Base-by-base conservation (phyloP, 441 rosid genomes). In the Isatis lusitanica region DNA sequence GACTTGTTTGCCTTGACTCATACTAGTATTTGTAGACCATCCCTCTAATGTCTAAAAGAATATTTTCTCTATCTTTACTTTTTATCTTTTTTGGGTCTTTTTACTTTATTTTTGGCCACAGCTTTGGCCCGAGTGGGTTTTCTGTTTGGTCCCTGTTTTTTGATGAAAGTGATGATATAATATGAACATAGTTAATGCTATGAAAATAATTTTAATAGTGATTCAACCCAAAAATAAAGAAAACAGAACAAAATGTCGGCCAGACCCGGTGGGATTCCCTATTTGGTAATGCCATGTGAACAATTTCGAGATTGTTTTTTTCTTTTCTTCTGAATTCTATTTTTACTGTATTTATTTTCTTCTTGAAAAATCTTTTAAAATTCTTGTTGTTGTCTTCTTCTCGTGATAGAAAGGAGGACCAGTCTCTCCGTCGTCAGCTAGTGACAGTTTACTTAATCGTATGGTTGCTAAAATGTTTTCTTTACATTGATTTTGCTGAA, bases 371-470 rank as follows among this genome's bases (percentile, higher is more conserved):
- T n/a, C 18, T 38, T 11, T 18, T 11, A 26, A 35, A 26, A 26
- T 26, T 44, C 13, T 64, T 38, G 18, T 63, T 35, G 58, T 33
- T 77, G 72, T 71, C 59, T 48, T 58, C 63, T 68, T 58, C 58
- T 66, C 18, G 80, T 70, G 76, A 76, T 48, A 63, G 39, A 75
- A 66, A 71, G 53, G 55, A 69, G 75, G 75, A 46, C 75, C 79
- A 76, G 43, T 39, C 78, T 66, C 67, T 28, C 7, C 63, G 67
- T 59, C 35, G 68, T 59, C 59, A 66, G 33, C 67, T 21, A 56
- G 47, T 70, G 71, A 76, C 75, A 70, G 61, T 76, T 76, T 68
- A 57, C 79, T 75, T 48, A 76, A 76, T 42, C 66, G 71, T 70
- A 18, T 76, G 75, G 75, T 53, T 57, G 66, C 43, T 70, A 70